Base-by-base conservation (phyloP, 2,329 filamentous ascomycete species). In the Shiraia sp. region DNA sequence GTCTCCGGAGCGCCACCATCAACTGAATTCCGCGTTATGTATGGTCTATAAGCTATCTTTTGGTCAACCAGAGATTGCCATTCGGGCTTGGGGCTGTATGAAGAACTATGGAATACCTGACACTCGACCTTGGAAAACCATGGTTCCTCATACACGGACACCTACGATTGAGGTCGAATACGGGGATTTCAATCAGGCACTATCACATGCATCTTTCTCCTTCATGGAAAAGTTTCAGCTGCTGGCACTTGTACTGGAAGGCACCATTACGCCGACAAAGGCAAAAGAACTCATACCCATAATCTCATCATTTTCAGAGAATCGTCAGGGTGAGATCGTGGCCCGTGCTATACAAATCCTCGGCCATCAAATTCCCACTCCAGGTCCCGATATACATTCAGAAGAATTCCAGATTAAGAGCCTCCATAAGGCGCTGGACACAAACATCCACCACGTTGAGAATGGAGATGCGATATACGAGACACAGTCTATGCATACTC, bases 321-420 rank as follows among this genome's bases (percentile, higher is more conserved):
- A 44, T 66, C 67, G 12, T 68, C 73, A 15, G 56, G 65, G 36
- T 66, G 78, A 1, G 83, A 88, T 60, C 77, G 79, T 23, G 81
- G 81, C 79, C 84, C 1, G 82, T 89, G 1, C 77, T 80, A 7
- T 90, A 88, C 56, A 76, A 75, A 35, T 86, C 88, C 37, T 88
- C 88, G 62, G 79, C 83, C 57, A 82, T 80, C 53, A 59, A 24
- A 41, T 63, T 13, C 49, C 51, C 2, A 60, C 47, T 7, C 57
- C 56, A 6, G 43, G 45, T 13, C 59, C 55, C 4, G 16, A 51
- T 4, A 30, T 49, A 10, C 41, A 48, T 5, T 44, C 51, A 19
- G 14, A 34, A 3, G 19, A 41, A 2, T 58, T 55, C 13, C 31
- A 40, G 2, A 22, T 47, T 2, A n/a, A 31, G 2, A 36, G 32